Evolutionary conservation across 2,329 filamentous ascomycete genomes (phyloP), one percentile per base, ranked within the genome.

Genomic region (Colletotrichum limetticola): DNA sequence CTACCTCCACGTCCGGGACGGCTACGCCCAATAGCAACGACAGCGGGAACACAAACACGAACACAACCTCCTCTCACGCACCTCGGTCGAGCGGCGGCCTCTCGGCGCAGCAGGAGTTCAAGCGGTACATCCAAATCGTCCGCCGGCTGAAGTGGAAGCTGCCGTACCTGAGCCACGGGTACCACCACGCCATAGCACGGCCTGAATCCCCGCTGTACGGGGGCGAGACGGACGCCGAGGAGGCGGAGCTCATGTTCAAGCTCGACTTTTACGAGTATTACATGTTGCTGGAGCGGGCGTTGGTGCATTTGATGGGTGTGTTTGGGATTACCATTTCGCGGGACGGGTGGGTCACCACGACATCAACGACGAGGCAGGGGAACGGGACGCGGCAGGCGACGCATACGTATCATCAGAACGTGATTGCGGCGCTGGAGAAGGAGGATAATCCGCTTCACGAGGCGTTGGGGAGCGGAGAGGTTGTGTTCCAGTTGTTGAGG

Each of bases 231-330:
- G 79, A 80, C 28, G 68, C 77, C n/a, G 76, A 78, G 8, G 86
- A 89, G 75, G 88, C 88, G 0, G 90, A 92, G 80, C 86, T 89
- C 19, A 94, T 94, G 86, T 94, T 94, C 84, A 94, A 94, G 80
- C 86, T 94, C 8, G 93, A 94, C 78, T 95, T 94, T 75, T 91
- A 93, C 81, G 93, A 95, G 78, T 94, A 92, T 80, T 94, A 94
- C 82, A 90, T 90, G 64, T 86, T 93, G 46, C 87, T 94, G 7
- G 93, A 95, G 82, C 89, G 93, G 35, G 92, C 91, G 0, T 85
- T 94, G 8, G 91, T 93, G 1, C 88, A 92, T 59, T 83, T 93
- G 1, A 86, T 93, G n/a, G 86, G 86, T 0, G 87, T 93, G 0
- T 92, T 91, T 71, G 90, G 88, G 8, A 85, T 93, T 5, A 78